Evolutionary conservation across 164 flowering plant species (phyloP), one percentile per base, ranked within the genome.

Genomic region (Aristolochia californica): DNA sequence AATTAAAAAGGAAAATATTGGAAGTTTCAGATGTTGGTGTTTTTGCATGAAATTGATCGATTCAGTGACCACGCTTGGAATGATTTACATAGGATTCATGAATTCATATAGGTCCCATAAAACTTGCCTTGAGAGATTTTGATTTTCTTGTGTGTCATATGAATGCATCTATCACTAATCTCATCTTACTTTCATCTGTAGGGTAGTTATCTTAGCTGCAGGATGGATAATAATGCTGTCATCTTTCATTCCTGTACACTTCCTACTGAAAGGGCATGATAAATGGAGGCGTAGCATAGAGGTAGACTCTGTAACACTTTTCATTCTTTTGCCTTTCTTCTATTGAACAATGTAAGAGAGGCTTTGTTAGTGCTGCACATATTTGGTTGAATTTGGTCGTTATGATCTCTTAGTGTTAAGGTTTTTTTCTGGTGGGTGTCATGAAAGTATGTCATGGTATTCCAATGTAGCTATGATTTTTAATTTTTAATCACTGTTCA

Each of bases 191-290:
- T 47, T 20, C 22, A 15, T 27, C 24, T 54, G 43, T 17, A 54
- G 56, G 56, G 56, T 54, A 3, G 43, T 85, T 45, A 74, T 84
- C 24, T 65, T 93, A 65, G 74, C 90, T 28, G 26, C 79, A 18
- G 97, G 99, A 59, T 89, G 97, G 97, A 81, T 89, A 45, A 73
- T 89, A 68, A 89, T 93, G 71, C 90, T 93, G 25, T 78, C 88
- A 1, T 54, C 87, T 57, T 93, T 82, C 69, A 70, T 85, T 54
- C 90, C 94, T 5, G 90, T 84, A 56, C 95, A 93, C 68, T 74
- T 63, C 62, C 74, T 93, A 27, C 64, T 87, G 60, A 87, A 73
- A 72, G 80, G 88, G 28, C 75, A 85, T 55, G 87, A 85, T 43
- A 81, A 78, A 62, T 60, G 75, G 79, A 84, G 96, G 71, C 83